Base-by-base conservation (phyloP, 192 early-diverging fungal species). In the Backusella australiensis region DNA sequence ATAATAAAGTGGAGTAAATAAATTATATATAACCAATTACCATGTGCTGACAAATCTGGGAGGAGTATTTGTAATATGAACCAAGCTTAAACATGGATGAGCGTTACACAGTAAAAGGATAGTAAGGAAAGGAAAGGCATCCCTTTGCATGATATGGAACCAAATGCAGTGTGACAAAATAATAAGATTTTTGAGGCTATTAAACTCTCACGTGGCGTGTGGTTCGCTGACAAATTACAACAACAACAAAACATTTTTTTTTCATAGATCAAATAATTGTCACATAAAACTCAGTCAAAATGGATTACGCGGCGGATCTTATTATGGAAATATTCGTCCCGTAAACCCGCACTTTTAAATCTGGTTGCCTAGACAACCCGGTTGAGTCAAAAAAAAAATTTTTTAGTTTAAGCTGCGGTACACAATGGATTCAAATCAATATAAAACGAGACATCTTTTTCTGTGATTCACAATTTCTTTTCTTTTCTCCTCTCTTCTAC, bases 221-320 rank as follows among this genome's bases (percentile, higher is more conserved):
- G 21, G 56, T 12, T 63, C 56, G 56, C 56, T 63, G 56, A 63
- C 56, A 63, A 63, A 63, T 63, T 63, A 63, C 53, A 63, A 8
- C 56, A 59, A 59, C 56, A 59, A 23, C 56, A 63, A 29, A 49
- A n/a, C 46, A 19, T n/a, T 6, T 49, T 63, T 63, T 59, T 17
- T 49, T 49, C 14, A 63, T 29, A 63, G 56, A 63, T 63, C 56
- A 63, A 63, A 63, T 23, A 63, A 63, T 63, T 63, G 56, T 26
- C 56, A 59, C 56, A 49, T 49, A 63, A 63, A 63, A 63, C 56
- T 63, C 56, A 63, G 56, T 26, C 23, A 12, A 21, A 63, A 63
- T 4, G 56, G 26, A 63, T 63, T 63, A 63, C 56, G 56, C 56
- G 56, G 56, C 56, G 23, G 56, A 29, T 63, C 56, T 63, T 63